Conservation (phyloP, 169 alveolate genomes). For the Eimeria sp. region DNA sequence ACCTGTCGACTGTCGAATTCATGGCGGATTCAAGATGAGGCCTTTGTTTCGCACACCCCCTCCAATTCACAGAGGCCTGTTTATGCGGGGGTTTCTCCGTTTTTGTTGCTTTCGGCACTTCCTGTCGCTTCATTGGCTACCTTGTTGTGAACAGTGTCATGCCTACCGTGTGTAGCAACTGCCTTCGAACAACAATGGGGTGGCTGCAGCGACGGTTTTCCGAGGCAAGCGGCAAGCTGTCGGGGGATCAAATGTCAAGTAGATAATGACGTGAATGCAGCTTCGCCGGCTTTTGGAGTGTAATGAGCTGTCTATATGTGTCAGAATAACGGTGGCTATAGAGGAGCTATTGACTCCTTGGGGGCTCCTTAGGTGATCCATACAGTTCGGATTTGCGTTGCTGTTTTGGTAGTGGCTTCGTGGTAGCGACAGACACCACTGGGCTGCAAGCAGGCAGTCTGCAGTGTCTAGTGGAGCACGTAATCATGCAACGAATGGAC, state of each 20-base stretch:
- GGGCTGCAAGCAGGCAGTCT: constrained; percentile 7
- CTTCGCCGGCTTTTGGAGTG: constrained; percentile 23
- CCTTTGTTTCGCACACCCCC: constrained; percentile 37
- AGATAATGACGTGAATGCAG: neutral
- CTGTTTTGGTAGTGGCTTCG: constrained; percentile 26
- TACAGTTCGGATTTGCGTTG: constrained; percentile 53
- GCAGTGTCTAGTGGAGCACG: neutral
- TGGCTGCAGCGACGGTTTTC: constrained; percentile 16
- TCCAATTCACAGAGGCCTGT: neutral
- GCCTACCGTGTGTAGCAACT: neutral
- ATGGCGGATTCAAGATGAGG: constrained; percentile 11
- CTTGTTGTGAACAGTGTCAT: neutral
- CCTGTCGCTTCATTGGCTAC: constrained; percentile 1
- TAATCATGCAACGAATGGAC: constrained; percentile 15
- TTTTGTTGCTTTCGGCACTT: constrained; percentile 69
- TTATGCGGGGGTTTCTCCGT: constrained; percentile 40
- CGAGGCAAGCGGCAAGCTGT: constrained; percentile 8
- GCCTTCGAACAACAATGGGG: neutral
- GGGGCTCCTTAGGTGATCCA: constrained; percentile 25
- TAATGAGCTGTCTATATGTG: constrained; percentile 33
- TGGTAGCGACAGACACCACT: constrained; percentile 15
- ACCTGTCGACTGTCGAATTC: constrained; percentile 2
- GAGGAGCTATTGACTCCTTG: neutral
- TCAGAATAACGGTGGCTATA: neutral
- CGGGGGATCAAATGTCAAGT: constrained; percentile 3